A percentile compares a stretch with the other conserved stretches of the same genome.
phyloP scores from a whole-genome alignment of 73 alveolate genomes.

The Blepharisma stoltei region DNA sequence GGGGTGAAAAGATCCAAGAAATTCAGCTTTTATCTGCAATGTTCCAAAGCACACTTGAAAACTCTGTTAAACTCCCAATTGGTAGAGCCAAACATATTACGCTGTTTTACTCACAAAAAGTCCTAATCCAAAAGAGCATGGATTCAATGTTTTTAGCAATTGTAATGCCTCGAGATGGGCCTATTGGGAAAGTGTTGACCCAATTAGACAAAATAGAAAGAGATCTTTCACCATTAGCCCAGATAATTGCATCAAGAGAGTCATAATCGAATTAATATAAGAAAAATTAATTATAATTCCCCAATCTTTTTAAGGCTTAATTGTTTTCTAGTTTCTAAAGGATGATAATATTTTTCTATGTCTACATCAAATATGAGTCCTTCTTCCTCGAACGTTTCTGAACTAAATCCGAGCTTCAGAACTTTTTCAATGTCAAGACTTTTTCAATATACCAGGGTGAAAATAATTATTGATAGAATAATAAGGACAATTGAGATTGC shows the following conservation, averaged over 20 bases:
- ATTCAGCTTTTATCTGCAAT: constrained; percentile 24
- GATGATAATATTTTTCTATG: constrained; percentile 7
- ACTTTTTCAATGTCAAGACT: not conserved
- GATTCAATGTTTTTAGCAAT: not conserved
- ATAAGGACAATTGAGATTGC: not conserved
- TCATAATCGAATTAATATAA: no score
- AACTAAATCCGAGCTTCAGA: not conserved
- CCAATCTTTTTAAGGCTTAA: no score
- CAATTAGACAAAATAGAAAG: constrained; percentile 6
- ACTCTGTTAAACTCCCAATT: not conserved
- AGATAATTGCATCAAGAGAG: constrained; percentile 6
- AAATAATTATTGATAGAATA: not conserved
- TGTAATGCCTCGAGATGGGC: constrained; percentile 1
- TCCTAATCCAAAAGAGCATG: constrained; percentile 12
- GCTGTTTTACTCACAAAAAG: not conserved
- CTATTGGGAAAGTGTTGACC: constrained; percentile 20
- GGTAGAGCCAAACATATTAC: constrained; percentile 10
- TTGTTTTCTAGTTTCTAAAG: not conserved
- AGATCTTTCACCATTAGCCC: not conserved
- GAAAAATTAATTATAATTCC: no score
- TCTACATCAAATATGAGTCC: constrained; percentile 11
- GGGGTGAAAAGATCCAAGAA: constrained; percentile 25
- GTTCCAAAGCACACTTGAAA: constrained; percentile 15
- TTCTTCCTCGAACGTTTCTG: constrained; percentile 9
- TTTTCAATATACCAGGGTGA: not conserved